Evolutionary conservation across 371 early-diverging fungal genomes (phyloP).

Genomic region (Mortierella sp.): DNA sequence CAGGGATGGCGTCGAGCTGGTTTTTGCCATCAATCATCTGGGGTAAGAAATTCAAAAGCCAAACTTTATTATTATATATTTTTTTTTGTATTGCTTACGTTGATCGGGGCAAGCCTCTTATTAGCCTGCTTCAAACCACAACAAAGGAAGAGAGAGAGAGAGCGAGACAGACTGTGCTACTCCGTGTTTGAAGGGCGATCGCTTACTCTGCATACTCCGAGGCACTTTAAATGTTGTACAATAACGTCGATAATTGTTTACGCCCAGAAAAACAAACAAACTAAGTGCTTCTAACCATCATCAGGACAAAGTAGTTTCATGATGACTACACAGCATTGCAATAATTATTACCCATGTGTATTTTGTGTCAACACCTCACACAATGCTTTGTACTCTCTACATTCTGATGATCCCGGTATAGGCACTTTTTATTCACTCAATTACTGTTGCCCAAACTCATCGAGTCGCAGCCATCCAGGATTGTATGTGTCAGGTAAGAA

Average conservation of each 20-base stretch:
- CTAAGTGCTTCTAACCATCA: not conserved
- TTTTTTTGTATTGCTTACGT: not conserved
- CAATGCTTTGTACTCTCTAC: not conserved
- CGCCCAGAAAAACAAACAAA: no score
- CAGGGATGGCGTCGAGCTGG: conserved; percentile 46
- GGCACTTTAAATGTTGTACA: not conserved
- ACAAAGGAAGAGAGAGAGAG: not conserved
- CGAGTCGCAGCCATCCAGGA: conserved; percentile 49
- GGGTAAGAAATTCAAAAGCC: conserved; percentile 22
- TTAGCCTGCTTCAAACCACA: not conserved
- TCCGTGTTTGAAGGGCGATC: no score
- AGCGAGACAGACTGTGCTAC: no score
- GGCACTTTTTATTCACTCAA: conserved; percentile 45
- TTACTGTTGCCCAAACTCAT: conserved; percentile 35
- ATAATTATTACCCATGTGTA: not conserved
- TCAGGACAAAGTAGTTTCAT: not conserved
- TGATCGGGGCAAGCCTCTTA: not conserved
- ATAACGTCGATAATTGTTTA: not conserved
- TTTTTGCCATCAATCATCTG: conserved; percentile 52
- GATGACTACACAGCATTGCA: not conserved
- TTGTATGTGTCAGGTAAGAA: conserved; percentile 38
- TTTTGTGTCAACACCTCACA: not conserved
- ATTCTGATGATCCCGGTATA: conserved; percentile 7
- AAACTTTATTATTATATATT: not conserved
- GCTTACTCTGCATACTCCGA: no score